These are phyloP conservation scores for Neurospora tetraspora DNA, from an alignment of 495 filamentous ascomycete species.

Conservation along the genomic window DNA sequence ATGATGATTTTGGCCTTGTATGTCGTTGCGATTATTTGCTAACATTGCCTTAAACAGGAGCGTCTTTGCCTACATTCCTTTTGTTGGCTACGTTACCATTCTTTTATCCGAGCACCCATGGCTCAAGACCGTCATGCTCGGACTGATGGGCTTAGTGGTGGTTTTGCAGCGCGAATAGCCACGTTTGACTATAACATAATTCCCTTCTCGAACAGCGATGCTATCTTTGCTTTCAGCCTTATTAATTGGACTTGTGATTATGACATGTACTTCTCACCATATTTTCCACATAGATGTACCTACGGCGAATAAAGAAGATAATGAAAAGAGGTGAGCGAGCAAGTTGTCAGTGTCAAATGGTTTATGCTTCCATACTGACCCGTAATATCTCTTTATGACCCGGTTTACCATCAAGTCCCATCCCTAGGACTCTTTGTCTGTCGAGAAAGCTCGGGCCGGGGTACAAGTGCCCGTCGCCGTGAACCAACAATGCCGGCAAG, in stretches of 20 bases:
- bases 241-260: background rate
- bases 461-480: background rate
- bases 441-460: background rate
- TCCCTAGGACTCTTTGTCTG: background rate
- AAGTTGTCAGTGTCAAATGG: background rate
- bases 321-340: background rate
- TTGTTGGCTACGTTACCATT: constrained; percentile 96
- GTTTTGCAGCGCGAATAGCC: constrained; percentile 77
- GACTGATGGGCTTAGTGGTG: constrained; percentile 90
- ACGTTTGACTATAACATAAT: background rate
- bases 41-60: constrained; percentile 30
- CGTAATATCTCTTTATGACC: background rate
- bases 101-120: constrained; percentile 93
- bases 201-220: background rate
- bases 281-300: no score
- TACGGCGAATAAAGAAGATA: no score
- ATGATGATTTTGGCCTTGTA: background rate
- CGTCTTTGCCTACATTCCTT: constrained; percentile 87
- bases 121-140: constrained; percentile 90
- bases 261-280: background rate
- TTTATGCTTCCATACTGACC: background rate
- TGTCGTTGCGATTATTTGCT: background rate
- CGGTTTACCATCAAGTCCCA: background rate
- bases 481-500: background rate
- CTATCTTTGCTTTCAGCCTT: background rate